These are phyloP conservation scores for Truncatella angustata DNA, from an alignment of 2,329 filamentous ascomycete species.

Conservation along the genomic window DNA sequence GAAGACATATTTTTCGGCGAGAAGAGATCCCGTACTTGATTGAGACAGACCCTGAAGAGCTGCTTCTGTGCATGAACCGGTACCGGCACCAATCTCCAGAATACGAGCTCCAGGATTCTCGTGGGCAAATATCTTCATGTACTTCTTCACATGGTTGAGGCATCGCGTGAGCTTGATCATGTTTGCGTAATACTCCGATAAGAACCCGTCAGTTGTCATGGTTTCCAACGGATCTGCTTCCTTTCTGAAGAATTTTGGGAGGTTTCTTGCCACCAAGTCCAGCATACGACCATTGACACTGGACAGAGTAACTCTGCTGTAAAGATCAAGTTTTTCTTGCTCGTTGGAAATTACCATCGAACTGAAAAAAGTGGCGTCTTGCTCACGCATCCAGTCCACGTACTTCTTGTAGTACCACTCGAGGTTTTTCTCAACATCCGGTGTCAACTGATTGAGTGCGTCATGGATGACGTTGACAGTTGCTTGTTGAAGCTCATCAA, in stretches of 20 bases:
- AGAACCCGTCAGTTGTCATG: conserved; percentile 5
- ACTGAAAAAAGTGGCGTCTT: neutral
- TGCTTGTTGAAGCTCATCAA: conserved; percentile 4
- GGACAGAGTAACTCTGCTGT: neutral
- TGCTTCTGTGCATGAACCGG: conserved; percentile 3
- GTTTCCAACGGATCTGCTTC: conserved; percentile 7
- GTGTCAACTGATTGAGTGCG: neutral
- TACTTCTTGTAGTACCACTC: conserved; percentile 5
- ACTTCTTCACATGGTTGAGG: neutral
- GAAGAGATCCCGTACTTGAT: neutral
- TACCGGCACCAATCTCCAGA: conserved; percentile 10
- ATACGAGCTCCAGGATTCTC: conserved; percentile 5
- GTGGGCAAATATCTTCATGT: conserved; percentile 7
- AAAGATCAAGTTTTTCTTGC: neutral
- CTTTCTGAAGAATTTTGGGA: neutral
- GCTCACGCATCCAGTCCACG: conserved; percentile 4
- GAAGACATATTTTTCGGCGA: conserved; percentile 9
- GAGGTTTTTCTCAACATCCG: conserved; percentile 1
- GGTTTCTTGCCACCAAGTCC: neutral
- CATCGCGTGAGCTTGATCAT: conserved; percentile 4
- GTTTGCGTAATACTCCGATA: conserved; percentile 10
- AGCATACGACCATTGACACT: conserved; percentile 8
- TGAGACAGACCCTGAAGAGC: conserved; percentile 5
- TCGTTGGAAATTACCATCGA: neutral
- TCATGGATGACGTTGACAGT: conserved; percentile 7